Base-by-base conservation (phyloP, 2,329 filamentous ascomycete genomes). In the Tympanopsis confertula region DNA sequence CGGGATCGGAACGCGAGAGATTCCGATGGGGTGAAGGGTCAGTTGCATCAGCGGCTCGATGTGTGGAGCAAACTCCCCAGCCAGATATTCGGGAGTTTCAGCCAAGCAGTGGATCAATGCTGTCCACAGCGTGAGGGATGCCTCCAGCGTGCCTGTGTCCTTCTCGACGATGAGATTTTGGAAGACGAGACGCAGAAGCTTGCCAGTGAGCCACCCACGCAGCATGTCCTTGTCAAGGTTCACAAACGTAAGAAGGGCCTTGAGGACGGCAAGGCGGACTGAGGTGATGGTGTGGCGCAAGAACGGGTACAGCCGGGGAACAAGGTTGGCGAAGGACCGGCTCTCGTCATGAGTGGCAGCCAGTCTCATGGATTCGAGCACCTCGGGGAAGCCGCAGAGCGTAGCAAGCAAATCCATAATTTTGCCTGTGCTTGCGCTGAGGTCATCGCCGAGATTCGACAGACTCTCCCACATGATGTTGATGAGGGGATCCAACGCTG, bases 351-450 rank as follows among this genome's bases (percentile, higher is more conserved):
- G 71, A 5, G 78, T 76, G 5, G 89, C 89, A 39, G 93, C 94
- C 20, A 68, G 65, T 60, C 94, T 93, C 91, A 98, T 98, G 13
- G 89, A 84, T 42, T 89, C 78, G 22, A 98, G 64, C 5, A 96
- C 89, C 61, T 94, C 78, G 1, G 86, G 85, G 63, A 95, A 96
- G 45, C 87, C 83, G 63, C 91, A 98, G 2, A 98, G 75, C 42
- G 91, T 96, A 13, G 93, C 91, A 14, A 98, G 69, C 26, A 98
- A 73, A 56, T 98, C 93, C 93, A 98, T 98, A 39, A 98, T 94
- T 39, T 87, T 93, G 35, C 91, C 91, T 5, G 93, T 98, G 55
- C 91, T 96, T 3, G 91, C 91, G 56, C 88, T 96, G 14, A 98
- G 69, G 53, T 98, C 91, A 54, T 98, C 91, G 45, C 89, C 88